Evolutionary conservation across 768 basidiomycete genomes (phyloP).

Genomic region (Suillus fuscotomentosus): DNA sequence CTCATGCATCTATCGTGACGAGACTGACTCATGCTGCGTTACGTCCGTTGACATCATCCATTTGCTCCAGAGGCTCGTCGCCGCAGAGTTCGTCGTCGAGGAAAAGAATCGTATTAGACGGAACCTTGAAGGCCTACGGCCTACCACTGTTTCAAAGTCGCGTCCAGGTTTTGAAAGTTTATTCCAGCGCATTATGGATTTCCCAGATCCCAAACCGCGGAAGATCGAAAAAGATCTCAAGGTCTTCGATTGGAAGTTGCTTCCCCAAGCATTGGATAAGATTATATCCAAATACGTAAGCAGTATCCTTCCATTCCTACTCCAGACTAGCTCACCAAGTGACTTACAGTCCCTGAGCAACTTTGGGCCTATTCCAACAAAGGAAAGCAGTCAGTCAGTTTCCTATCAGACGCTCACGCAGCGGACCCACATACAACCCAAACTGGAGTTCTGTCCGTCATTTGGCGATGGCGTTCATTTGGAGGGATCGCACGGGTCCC

Average conservation of each 20-base stretch:
- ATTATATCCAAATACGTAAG: slow-evolving; percentile 84
- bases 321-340: background rate
- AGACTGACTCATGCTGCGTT: slow-evolving; percentile 75
- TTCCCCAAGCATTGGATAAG: slow-evolving; percentile 74
- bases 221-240: slow-evolving; percentile 98
- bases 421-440: background rate
- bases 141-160: slow-evolving; percentile 87
- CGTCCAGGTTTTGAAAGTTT: slow-evolving; percentile 79
- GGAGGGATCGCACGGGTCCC: slow-evolving; percentile 21
- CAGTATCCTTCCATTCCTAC: slow-evolving; percentile 10
- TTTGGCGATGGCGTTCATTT: slow-evolving; percentile 12
- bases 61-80: slow-evolving; percentile 77
- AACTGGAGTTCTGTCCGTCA: background rate
- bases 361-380: slow-evolving; percentile 1
- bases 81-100: slow-evolving; percentile 80
- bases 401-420: background rate
- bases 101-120: slow-evolving; percentile 96
- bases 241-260: slow-evolving; percentile 73
- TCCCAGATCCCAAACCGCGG: slow-evolving; percentile 89
- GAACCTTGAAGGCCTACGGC: slow-evolving; percentile 90
- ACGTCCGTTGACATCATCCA: slow-evolving; percentile 97
- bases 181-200: slow-evolving; percentile 96
- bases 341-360: slow-evolving; percentile 3
- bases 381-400: background rate
- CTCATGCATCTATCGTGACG: slow-evolving; percentile 90